These are phyloP conservation scores for Starmerella khaoyaiensis DNA, from an alignment of 805 yeast species.

Conservation along the genomic window DNA sequence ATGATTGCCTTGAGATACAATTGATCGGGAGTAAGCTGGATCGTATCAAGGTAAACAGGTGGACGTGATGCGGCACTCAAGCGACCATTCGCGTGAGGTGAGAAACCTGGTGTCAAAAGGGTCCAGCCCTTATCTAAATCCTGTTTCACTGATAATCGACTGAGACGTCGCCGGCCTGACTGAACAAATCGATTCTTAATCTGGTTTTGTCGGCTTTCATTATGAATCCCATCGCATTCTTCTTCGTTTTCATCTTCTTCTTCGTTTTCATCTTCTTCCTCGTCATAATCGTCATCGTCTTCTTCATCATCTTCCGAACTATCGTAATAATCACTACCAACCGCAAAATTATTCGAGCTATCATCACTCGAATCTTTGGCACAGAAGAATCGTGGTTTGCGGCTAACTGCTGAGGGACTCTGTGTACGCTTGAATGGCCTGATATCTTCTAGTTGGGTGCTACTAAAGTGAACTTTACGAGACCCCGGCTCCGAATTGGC, in stretches of 20 bases:
- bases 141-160: too few species aligned
- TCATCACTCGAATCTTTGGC: too few species aligned
- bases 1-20: conserved; percentile 54
- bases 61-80: conserved; percentile 19
- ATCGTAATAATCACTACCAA: conserved; percentile 46
- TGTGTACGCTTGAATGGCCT: conserved; percentile 61
- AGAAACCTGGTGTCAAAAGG: conserved; percentile 14
- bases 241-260: conserved; percentile 7
- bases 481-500: conserved; percentile 30
- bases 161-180: too few species aligned
- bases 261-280: conserved; percentile 17
- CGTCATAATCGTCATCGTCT: conserved; percentile 25
- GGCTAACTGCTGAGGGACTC: conserved; percentile 53
- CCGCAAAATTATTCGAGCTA: conserved; percentile 35
- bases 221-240: neutral
- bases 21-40: conserved; percentile 47
- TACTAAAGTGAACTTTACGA: conserved; percentile 67
- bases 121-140: conserved; percentile 9
- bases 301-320: conserved; percentile 26
- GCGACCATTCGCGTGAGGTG: conserved; percentile 17
- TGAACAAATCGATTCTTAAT: too few species aligned
- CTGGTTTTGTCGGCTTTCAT: neutral
- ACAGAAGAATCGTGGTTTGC: conserved; percentile 1
- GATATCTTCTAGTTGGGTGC: conserved; percentile 39
- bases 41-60: conserved; percentile 51